A percentile compares a stretch with the other conserved stretches of the same genome.
These are phyloP conservation scores for Talaromyces islandicus DNA, from an alignment of 2,329 filamentous ascomycete genomes.

Conservation along the genomic window DNA sequence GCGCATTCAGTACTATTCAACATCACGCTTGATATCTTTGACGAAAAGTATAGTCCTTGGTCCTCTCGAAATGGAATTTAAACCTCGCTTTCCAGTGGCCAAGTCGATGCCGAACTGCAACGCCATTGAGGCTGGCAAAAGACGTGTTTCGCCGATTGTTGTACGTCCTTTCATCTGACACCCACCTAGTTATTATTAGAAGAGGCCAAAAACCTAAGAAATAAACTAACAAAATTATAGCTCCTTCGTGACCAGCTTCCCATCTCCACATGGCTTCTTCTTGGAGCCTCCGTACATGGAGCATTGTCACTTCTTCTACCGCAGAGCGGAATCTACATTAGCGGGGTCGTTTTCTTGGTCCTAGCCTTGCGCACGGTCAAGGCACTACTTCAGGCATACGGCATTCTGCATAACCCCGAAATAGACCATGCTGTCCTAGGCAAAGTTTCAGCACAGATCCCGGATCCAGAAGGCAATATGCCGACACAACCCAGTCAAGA, in stretches of 20 bases:
- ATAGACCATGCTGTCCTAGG: constrained; percentile 8
- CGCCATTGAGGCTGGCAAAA: background rate
- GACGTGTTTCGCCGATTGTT: background rate
- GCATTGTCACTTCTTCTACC: constrained; percentile 1
- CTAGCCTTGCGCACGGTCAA: background rate
- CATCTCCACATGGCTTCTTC: constrained; percentile 13
- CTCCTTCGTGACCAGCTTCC: constrained; percentile 13
- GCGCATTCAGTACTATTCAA: no score
- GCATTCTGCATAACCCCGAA: constrained; percentile 4
- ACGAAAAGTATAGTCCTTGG: background rate
- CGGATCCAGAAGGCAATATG: constrained; percentile 9
- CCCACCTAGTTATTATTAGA: background rate
- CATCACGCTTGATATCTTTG: no score
- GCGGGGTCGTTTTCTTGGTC: background rate
- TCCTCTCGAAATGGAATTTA: background rate
- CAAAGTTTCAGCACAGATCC: constrained; percentile 7
- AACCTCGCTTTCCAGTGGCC: background rate
- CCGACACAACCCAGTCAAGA: background rate
- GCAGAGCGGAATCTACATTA: constrained; percentile 2
- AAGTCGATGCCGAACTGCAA: background rate
- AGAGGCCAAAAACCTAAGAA: background rate
- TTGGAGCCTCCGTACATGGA: constrained; percentile 11
- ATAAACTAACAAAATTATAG: constrained; percentile 1
- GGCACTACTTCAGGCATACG: constrained; percentile 6
- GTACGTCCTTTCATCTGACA: background rate